These are phyloP conservation scores for Nothomitra cinnamomea DNA, from an alignment of 2,329 filamentous ascomycete species.

Conservation along the genomic window DNA sequence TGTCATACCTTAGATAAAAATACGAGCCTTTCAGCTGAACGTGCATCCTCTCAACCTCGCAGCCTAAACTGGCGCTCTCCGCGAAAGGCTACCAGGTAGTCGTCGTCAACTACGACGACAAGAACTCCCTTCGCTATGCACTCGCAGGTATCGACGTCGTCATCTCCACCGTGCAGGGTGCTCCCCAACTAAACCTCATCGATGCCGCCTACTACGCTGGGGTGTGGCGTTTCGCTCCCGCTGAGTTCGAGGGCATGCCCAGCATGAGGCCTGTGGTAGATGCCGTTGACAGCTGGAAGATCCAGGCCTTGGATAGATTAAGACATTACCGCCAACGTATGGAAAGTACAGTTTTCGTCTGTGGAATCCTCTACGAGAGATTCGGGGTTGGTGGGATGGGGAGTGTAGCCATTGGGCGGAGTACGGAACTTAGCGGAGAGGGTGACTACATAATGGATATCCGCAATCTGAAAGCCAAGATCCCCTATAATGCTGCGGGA, in stretches of 20 bases:
- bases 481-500: constrained; percentile 36
- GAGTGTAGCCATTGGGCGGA: constrained; percentile 38
- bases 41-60: constrained; percentile 13
- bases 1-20: not conserved
- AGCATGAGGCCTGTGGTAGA: constrained; percentile 34
- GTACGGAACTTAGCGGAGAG: constrained; percentile 35
- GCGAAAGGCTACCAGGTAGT: constrained; percentile 42
- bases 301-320: constrained; percentile 38
- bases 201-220: constrained; percentile 47
- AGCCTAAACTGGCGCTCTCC: constrained; percentile 22
- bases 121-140: constrained; percentile 41
- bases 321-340: constrained; percentile 40
- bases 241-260: constrained; percentile 55
- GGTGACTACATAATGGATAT: constrained; percentile 52
- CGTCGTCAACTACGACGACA: constrained; percentile 47
- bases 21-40: too few relatives aligned
- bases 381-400: constrained; percentile 52
- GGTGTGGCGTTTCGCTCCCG: constrained; percentile 54
- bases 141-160: constrained; percentile 58
- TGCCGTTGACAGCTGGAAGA: constrained; percentile 42
- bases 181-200: constrained; percentile 52
- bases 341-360: constrained; percentile 53
- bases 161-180: constrained; percentile 55
- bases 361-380: constrained; percentile 59
- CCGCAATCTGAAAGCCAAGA: constrained; percentile 37